These are phyloP conservation scores for Rhizoclosmatium globosum DNA, from an alignment of 192 early-diverging fungal species.

Conservation along the genomic window DNA sequence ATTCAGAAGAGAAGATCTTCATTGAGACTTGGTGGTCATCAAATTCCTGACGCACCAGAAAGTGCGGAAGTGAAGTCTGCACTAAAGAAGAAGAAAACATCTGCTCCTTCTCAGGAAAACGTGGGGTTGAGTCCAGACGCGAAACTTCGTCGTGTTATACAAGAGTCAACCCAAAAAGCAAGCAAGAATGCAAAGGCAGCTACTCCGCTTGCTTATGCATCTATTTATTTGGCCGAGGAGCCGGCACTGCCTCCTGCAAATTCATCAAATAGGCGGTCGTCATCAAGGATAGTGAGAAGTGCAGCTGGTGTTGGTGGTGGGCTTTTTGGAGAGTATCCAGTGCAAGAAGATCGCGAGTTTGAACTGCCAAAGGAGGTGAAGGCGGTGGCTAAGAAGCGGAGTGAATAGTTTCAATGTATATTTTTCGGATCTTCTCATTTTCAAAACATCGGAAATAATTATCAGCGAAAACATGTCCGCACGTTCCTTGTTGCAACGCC, in stretches of 20 bases:
- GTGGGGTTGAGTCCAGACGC: not conserved
- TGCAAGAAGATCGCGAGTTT: conserved; percentile 6
- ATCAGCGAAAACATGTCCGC: too few species aligned
- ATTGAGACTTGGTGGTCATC: not conserved
- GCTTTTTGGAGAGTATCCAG: conserved; percentile 10
- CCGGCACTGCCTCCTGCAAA: not conserved
- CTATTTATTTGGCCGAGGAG: conserved; percentile 12
- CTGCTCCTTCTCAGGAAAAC: too few species aligned
- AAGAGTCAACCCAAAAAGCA: not conserved
- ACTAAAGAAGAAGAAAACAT: too few species aligned
- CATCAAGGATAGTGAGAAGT: not conserved
- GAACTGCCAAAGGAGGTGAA: conserved; percentile 5
- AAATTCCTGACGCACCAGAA: not conserved
- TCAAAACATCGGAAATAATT: too few species aligned
- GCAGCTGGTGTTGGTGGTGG: not conserved
- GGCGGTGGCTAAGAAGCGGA: not conserved
- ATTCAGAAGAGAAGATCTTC: not conserved
- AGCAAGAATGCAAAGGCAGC: not conserved
- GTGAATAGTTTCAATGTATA: not conserved
- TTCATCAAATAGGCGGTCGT: not conserved
- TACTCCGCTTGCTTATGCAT: not conserved
- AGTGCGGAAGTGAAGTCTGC: not conserved
- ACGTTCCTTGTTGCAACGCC: too few species aligned
- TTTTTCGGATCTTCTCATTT: too few species aligned
- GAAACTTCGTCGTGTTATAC: not conserved